Percentiles rank a stretch among this genome's conserved stretches.
These are phyloP conservation scores for Microsporum ferrugineum DNA, from an alignment of 2,329 filamentous ascomycete species.

Conservation along the genomic window DNA sequence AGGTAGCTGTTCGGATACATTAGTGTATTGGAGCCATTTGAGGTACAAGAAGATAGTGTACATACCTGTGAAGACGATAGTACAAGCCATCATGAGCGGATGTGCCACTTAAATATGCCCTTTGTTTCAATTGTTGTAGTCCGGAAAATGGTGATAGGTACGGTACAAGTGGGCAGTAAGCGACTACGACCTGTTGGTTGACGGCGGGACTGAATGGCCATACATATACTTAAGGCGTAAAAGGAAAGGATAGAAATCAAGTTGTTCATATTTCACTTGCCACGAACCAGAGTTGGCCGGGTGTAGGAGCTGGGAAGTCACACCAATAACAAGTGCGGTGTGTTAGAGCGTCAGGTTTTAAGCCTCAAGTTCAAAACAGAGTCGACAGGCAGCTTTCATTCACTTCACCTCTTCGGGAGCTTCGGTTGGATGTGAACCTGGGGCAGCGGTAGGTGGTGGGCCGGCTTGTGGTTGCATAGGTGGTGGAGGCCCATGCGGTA, in stretches of 20 bases:
- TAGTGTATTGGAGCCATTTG: background rate
- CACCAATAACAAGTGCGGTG: conserved; percentile 1
- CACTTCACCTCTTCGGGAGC: conserved; percentile 37
- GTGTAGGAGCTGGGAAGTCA: conserved; percentile 1
- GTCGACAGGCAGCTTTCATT: conserved; percentile 29
- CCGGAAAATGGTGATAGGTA: background rate
- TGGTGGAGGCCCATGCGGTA: conserved; percentile 36
- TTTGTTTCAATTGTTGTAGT: background rate
- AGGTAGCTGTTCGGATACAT: background rate
- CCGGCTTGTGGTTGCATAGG: conserved; percentile 23
- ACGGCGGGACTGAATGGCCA: background rate
- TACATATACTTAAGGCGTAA: background rate
- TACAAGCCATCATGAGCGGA: background rate
- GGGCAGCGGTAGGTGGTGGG: conserved; percentile 19
- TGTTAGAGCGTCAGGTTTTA: background rate
- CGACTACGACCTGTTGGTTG: background rate
- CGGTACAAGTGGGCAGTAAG: background rate
- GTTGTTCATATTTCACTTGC: conserved; percentile 3
- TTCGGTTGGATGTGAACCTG: conserved; percentile 33
- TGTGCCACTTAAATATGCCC: background rate
- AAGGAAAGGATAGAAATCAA: conserved; percentile 1
- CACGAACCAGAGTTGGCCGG: conserved; percentile 8
- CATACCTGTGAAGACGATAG: background rate
- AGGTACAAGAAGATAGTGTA: no score
- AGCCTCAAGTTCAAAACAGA: background rate